These are phyloP conservation scores for Pseudogymnoascus sp. DNA, from an alignment of 2,329 filamentous ascomycete species.

Conservation along the genomic window DNA sequence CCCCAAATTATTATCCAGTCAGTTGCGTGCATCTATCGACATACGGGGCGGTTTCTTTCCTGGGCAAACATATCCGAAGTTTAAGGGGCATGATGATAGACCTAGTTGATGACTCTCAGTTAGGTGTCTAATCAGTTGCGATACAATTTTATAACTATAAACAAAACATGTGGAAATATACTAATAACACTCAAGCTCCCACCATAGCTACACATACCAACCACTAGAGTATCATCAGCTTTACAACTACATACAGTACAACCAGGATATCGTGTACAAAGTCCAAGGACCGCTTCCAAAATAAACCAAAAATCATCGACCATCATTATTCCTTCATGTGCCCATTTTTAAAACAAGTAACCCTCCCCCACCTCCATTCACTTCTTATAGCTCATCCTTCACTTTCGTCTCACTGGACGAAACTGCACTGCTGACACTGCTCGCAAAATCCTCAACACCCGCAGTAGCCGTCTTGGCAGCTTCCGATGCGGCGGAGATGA, in stretches of 20 bases:
- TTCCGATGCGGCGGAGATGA: slow-evolving; percentile 45
- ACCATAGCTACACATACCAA: neutral
- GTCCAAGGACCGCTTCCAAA: slow-evolving; percentile 9
- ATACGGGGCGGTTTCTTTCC: neutral
- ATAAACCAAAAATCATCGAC: slow-evolving; percentile 9
- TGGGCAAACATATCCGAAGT: too few relatives aligned
- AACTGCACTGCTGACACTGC: slow-evolving; percentile 36
- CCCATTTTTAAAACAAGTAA: slow-evolving; percentile 6
- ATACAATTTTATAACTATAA: slow-evolving; percentile 5
- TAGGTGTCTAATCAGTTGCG: neutral
- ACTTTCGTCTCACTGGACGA: slow-evolving; percentile 35
- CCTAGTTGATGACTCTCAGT: neutral
- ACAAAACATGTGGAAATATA: slow-evolving; percentile 6
- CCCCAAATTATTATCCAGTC: neutral
- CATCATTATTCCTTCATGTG: slow-evolving; percentile 5
- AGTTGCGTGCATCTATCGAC: neutral
- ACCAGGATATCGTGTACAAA: slow-evolving; percentile 9
- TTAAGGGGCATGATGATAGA: neutral
- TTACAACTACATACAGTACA: slow-evolving; percentile 6
- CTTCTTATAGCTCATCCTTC: slow-evolving; percentile 29
- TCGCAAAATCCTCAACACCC: slow-evolving; percentile 39
- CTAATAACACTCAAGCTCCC: slow-evolving; percentile 3
- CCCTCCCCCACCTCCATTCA: neutral
- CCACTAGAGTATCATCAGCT: neutral
- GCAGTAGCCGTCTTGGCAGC: slow-evolving; percentile 45